Evolutionary conservation across 1,284 basidiomycete species (phyloP), one percentile per base, ranked within the genome.

Genomic region (Cutaneotrichosporon mucoides): DNA sequence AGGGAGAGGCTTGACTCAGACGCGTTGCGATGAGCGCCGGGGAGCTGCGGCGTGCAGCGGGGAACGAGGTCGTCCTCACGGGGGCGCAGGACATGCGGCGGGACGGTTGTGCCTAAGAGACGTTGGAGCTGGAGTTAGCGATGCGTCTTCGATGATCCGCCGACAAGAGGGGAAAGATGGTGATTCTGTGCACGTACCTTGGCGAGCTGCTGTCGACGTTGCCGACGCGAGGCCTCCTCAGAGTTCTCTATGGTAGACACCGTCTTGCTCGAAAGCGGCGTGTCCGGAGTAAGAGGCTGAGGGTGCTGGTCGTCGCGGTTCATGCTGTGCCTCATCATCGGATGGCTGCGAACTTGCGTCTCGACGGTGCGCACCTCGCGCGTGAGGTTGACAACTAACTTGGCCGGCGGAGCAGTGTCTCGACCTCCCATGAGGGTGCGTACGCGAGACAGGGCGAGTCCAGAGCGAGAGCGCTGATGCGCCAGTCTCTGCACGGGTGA

Each of bases 171-270:
- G 9, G 9, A 1, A 24, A 12, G 3, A 9, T 1, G 42, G n/a
- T 2, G 38, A 12, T 40, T n/a, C 24, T 24, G 24, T 24, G 24
- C 1, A 33, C 63, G 33, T 48, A 70, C 69, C 53, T 72, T 72
- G 12, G 68, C 63, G 1, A 72, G 57, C 51, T 70, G 68, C 5
- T 54, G 52, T 38, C 68, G 62, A 47, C 66, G 66, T 11, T 57
- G 52, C 16, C 56, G 64, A 24, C 66, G 63, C 1, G 49, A 48
- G 2, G 37, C 52, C 13, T 66, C 66, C 42, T 68, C 68, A 13
- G 41, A 50, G 10, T 60, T 61, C 10, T 55, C 51, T 4, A 44
- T 36, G 6, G 38, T 42, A 11, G 52, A 53, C 12, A 41, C 15
- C 5, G 45, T 15, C 46, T n/a, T 48, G 34, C 12, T 13, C 24